Evolutionary conservation across 1,139 yeast genomes (phyloP).

Genomic region (Sporopachydermia cereana): DNA sequence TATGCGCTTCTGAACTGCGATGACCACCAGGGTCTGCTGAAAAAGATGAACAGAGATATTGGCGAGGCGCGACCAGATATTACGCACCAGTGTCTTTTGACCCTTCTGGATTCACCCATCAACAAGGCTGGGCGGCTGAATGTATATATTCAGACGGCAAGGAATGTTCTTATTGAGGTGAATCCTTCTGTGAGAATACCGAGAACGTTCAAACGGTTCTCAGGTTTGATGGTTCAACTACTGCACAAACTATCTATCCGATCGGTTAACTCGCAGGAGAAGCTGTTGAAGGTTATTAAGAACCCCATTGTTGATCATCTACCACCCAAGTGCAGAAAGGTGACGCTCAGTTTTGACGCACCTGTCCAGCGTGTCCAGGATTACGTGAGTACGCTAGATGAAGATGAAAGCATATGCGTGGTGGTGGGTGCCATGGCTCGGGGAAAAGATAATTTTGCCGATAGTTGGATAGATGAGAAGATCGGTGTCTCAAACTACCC

Average conservation of each 20-base stretch:
- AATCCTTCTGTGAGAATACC: conserved; percentile 96
- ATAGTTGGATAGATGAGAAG: conserved; percentile 91
- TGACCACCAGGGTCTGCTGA: conserved; percentile 91
- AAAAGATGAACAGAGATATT: conserved; percentile 94
- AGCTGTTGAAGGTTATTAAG: conserved; percentile 83
- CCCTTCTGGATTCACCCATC: conserved; percentile 88
- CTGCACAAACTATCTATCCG: conserved; percentile 86
- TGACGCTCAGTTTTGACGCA: conserved; percentile 91
- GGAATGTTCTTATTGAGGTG: conserved; percentile 89
- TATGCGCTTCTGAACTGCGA: conserved; percentile 91
- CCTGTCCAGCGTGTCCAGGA: conserved; percentile 81
- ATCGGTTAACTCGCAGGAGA: conserved; percentile 90
- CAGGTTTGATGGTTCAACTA: conserved; percentile 95
- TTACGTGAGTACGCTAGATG: conserved; percentile 67
- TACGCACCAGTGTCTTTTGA: conserved; percentile 88
- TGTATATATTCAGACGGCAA: conserved; percentile 90
- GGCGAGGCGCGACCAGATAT: conserved; percentile 98
- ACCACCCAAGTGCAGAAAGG: conserved; percentile 89
- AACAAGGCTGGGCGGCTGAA: conserved; percentile 95
- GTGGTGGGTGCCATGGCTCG: conserved; percentile 99
- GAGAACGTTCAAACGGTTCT: conserved; percentile 92
- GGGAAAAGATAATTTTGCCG: conserved; percentile 95
- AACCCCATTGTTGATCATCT: conserved; percentile 95
- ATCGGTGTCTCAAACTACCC: conserved; percentile 94
- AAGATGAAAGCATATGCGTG: conserved; percentile 90